Evolutionary conservation across 495 filamentous ascomycete species (phyloP), one percentile per base, ranked within the genome.

Genomic region (Daldinia grandis): DNA sequence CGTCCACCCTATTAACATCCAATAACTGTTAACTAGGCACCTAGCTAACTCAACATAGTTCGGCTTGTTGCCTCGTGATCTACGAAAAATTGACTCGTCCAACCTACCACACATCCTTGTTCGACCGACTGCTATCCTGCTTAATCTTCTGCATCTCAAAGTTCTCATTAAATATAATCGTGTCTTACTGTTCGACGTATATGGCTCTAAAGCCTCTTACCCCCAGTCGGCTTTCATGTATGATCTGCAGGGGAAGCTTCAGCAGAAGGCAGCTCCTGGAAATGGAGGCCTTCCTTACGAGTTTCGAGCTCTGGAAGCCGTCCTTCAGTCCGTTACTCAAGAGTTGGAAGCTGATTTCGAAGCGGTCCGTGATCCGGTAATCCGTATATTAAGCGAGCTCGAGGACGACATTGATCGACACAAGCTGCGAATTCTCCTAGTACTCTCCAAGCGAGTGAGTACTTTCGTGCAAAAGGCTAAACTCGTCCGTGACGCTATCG

Each of bases 381-480:
- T 97, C 59, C 86, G 88, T 31, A 91, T 99, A 42, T 84, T 99
- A 6, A 84, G 90, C 65, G 94, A 97, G 67, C 83, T 99, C 5
- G 95, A 99, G 82, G 95, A 98, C 67, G 95, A 98, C 71, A 98
- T 99, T 68, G 95, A 98, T 74, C 84, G 95, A 14, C 95, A 99
- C 69, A 97, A 97, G 80, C 83, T 99, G 14, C 85, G 96, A 27
- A 89, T 95, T 65, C 84, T 99, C 3, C 87, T 99, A 40, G 92
- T 98, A 31, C 92, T 97, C 76, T 96, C 93, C 28, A 99, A 99
- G 80, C 92, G 94, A 74, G 84, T 98, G 53, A 95, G 94, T 78
- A 97, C 94, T 6, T 99, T 99, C 75, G 95, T 98, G 78, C 95
- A 98, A 73, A 98, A 97, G 77, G 95, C 95, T 10, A 91, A 94